Evolutionary conservation across 2,329 filamentous ascomycete species (phyloP).

Genomic region (Fusarium denticulatum): DNA sequence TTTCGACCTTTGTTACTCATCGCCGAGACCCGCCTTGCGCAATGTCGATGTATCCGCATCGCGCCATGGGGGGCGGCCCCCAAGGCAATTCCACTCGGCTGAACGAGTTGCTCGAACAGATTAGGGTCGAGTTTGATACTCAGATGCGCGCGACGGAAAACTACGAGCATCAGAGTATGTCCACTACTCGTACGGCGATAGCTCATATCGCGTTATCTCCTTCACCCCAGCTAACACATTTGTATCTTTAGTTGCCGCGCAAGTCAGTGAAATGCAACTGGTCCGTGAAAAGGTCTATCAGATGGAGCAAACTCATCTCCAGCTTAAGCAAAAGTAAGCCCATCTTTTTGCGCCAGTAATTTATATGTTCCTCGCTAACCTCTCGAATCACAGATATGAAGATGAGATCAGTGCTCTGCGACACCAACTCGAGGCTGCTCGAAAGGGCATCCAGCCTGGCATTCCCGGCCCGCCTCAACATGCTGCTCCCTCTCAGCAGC

Average conservation of each 20-base stretch:
- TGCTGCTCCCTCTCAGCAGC: slow-evolving; percentile 81
- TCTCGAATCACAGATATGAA: slow-evolving; percentile 77
- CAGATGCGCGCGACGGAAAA: slow-evolving; percentile 84
- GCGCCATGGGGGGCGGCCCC: slow-evolving; percentile 80
- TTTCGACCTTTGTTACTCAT: slow-evolving; percentile 18
- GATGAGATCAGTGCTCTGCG: slow-evolving; percentile 87
- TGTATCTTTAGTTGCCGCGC: slow-evolving; percentile 75
- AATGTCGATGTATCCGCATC: slow-evolving; percentile 91
- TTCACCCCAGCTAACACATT: slow-evolving; percentile 35
- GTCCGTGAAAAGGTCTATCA: slow-evolving; percentile 93
- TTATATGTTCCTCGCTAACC: slow-evolving; percentile 1
- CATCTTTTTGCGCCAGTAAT: neutral
- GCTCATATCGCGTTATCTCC: slow-evolving; percentile 10
- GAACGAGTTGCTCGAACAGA: slow-evolving; percentile 89
- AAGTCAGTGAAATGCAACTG: slow-evolving; percentile 95
- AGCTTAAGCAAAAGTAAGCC: slow-evolving; percentile 89
- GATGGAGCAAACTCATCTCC: slow-evolving; percentile 89
- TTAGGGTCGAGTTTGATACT: slow-evolving; percentile 90
- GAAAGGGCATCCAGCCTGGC: slow-evolving; percentile 67
- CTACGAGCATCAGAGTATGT: slow-evolving; percentile 94
- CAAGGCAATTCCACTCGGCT: slow-evolving; percentile 70
- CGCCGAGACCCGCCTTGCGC: slow-evolving; percentile 36
- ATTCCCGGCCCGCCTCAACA: slow-evolving; percentile 79
- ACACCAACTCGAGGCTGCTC: slow-evolving; percentile 83
- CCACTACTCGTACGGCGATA: slow-evolving; percentile 10